These are phyloP conservation scores for Wickerhamomyces strasburgensis DNA, from an alignment of 805 yeast species.

Conservation along the genomic window DNA sequence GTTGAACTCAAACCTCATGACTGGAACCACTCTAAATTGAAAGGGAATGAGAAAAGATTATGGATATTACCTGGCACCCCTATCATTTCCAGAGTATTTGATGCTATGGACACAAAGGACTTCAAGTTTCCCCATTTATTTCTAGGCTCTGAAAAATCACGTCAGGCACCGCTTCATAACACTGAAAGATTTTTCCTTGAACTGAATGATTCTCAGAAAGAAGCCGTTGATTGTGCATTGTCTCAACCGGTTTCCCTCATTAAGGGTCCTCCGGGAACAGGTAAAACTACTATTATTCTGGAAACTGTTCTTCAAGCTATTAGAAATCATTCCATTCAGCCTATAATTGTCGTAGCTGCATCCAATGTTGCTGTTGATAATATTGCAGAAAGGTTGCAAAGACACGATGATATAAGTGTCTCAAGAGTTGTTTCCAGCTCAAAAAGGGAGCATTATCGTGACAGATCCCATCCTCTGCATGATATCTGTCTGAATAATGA, in stretches of 20 bases:
- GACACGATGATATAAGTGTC: conserved; percentile 42
- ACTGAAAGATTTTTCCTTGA: conserved; percentile 47
- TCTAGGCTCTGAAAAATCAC: conserved; percentile 48
- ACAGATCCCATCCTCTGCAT: conserved; percentile 48
- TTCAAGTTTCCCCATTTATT: too few relatives aligned
- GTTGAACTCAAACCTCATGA: too few relatives aligned
- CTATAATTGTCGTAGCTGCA: conserved; percentile 70
- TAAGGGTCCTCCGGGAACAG: conserved; percentile 86
- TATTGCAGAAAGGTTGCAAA: conserved; percentile 62
- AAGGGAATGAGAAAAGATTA: too few relatives aligned
- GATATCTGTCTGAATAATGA: conserved; percentile 62
- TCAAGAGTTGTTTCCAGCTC: conserved; percentile 54
- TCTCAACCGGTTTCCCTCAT: conserved; percentile 43
- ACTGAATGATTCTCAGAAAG: conserved; percentile 55
- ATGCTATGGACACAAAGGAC: too few relatives aligned
- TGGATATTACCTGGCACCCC: too few relatives aligned
- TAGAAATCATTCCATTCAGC: conserved; percentile 49
- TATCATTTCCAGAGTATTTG: too few relatives aligned
- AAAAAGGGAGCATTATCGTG: conserved; percentile 60
- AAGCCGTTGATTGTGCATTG: conserved; percentile 32
- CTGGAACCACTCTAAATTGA: too few relatives aligned
- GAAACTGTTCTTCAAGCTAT: conserved; percentile 57
- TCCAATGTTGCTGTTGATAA: conserved; percentile 74
- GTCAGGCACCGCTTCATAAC: conserved; percentile 50
- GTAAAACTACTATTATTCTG: conserved; percentile 69